A percentile compares a stretch with the other conserved stretches of the same genome.
Evolutionary conservation across 345 rosid genomes (phyloP).

Genomic region (Ailanthus altissimus): DNA sequence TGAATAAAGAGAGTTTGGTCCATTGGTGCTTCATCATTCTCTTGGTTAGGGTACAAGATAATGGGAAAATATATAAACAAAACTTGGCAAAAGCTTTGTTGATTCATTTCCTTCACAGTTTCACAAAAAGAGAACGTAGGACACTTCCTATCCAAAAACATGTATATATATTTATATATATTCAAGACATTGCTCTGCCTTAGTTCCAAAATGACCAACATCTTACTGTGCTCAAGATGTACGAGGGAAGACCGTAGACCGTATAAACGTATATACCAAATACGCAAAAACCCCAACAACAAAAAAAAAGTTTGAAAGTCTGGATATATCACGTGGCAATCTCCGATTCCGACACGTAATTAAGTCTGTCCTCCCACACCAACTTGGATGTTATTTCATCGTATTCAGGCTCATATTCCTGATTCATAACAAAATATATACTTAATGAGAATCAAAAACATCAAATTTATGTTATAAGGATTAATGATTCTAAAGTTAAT

Average conservation of each 20-base stretch:
- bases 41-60: background rate
- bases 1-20: background rate
- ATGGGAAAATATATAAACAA: background rate
- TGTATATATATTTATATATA: background rate
- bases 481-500: too few relatives aligned
- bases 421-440: background rate
- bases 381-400: conserved; percentile 76
- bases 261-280: background rate
- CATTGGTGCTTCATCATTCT: background rate
- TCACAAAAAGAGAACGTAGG: background rate
- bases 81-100: background rate
- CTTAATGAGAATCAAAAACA: background rate
- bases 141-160: background rate
- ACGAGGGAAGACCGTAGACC: conserved; percentile 10
- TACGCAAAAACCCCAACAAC: background rate
- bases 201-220: background rate
- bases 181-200: background rate
- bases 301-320: background rate
- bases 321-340: conserved; percentile 42
- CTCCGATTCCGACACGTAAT: conserved; percentile 56
- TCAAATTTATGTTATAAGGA: too few relatives aligned
- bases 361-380: conserved; percentile 81
- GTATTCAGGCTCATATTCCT: conserved; percentile 79
- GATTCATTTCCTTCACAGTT: background rate
- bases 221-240: background rate